phyloP scores from a whole-genome alignment of 805 yeast genomes.

The Candida multigemmis region DNA sequence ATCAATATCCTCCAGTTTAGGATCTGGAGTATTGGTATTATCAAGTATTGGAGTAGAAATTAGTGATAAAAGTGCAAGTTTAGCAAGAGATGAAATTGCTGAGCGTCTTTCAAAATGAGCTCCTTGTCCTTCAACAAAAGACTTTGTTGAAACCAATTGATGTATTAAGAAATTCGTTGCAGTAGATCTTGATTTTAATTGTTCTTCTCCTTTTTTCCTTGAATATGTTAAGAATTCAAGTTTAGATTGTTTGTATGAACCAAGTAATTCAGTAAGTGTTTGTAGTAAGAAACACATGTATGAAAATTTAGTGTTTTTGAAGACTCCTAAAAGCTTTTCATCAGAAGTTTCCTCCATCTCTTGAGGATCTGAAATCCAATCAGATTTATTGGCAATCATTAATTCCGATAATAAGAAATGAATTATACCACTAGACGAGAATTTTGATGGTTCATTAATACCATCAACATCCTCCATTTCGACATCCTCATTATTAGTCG shows the following conservation, averaged over 20 bases:
- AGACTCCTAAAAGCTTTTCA: slow-evolving; percentile 15
- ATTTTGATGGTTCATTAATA: slow-evolving; percentile 2
- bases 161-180: slow-evolving; percentile 71
- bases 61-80: slow-evolving; percentile 52
- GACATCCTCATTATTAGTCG: slow-evolving; percentile 11
- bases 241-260: slow-evolving; percentile 74
- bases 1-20: slow-evolving; percentile 54
- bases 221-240: slow-evolving; percentile 75
- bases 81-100: slow-evolving; percentile 54
- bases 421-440: slow-evolving; percentile 46
- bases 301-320: slow-evolving; percentile 49
- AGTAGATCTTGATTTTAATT: slow-evolving; percentile 63
- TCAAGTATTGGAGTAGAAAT: slow-evolving; percentile 49
- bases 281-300: slow-evolving; percentile 65
- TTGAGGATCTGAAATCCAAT: slow-evolving; percentile 23
- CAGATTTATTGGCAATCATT: slow-evolving; percentile 35
- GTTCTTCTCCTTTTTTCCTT: slow-evolving; percentile 36
- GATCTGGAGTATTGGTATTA: slow-evolving; percentile 34
- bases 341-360: slow-evolving; percentile 14
- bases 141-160: slow-evolving; percentile 56
- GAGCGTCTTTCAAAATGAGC: slow-evolving; percentile 41
- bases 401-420: slow-evolving; percentile 57
- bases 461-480: slow-evolving; percentile 17
- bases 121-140: slow-evolving; percentile 25
- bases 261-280: slow-evolving; percentile 58